Evolutionary conservation across 1,284 basidiomycete species (phyloP).

Genomic region (Coniferiporia sulphurascens): DNA sequence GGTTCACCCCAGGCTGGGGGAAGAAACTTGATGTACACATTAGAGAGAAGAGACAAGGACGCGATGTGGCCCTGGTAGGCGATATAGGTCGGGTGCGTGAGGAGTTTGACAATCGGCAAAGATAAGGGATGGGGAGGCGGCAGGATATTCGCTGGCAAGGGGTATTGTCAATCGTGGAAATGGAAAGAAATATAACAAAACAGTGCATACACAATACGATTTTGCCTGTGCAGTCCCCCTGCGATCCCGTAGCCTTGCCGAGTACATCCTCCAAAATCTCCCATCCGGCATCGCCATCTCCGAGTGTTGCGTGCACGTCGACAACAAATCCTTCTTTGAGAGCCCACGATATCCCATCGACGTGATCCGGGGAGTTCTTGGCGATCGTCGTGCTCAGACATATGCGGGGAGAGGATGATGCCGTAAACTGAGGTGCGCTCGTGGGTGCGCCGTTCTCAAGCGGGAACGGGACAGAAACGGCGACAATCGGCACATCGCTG

Average conservation of each 20-base stretch:
- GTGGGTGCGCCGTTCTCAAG: slow-evolving; percentile 42
- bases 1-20: slow-evolving; percentile 72
- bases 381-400: slow-evolving; percentile 56
- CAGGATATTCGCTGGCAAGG: slow-evolving; percentile 65
- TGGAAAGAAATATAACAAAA: slow-evolving; percentile 3
- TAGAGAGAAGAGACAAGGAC: slow-evolving; percentile 71
- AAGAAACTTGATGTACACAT: slow-evolving; percentile 71
- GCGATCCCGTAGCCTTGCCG: slow-evolving; percentile 49
- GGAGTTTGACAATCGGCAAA: slow-evolving; percentile 69
- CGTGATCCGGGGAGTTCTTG: slow-evolving; percentile 39
- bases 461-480: slow-evolving; percentile 52
- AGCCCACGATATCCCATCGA: slow-evolving; percentile 58
- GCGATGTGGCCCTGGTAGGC: slow-evolving; percentile 72
- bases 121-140: slow-evolving; percentile 77
- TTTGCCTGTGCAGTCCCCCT: slow-evolving; percentile 34
- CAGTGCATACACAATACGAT: slow-evolving; percentile 69
- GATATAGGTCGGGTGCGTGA: slow-evolving; percentile 69
- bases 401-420: slow-evolving; percentile 38
- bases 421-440: slow-evolving; percentile 34
- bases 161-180: slow-evolving; percentile 6
- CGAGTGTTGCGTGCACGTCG: slow-evolving; percentile 52
- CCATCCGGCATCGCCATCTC: slow-evolving; percentile 49
- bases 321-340: slow-evolving; percentile 55
- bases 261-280: slow-evolving; percentile 74
- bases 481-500: slow-evolving; percentile 43